Base-by-base conservation (phyloP, 2,329 filamentous ascomycete genomes). In the Diaporthe citriasiana region DNA sequence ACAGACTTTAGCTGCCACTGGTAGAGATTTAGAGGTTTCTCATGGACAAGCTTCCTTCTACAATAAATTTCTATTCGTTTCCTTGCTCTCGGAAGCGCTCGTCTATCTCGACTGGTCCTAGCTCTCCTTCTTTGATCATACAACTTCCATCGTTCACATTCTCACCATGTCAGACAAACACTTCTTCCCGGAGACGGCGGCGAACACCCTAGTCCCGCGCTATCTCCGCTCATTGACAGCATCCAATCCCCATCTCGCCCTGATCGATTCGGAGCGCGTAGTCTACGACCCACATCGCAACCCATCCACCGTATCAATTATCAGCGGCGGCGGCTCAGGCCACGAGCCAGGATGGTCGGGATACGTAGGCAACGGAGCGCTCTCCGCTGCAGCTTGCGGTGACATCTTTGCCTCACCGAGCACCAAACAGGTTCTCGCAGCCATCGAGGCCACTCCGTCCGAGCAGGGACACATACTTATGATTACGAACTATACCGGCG, bases 401-500 rank as follows among this genome's bases (percentile, higher is more conserved):
- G 93, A 92, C 0, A 94, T 95, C 77, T 95, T 95, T 79, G 93
- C 93, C 1, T 93, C 90, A 2, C 93, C 93, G 0, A 90, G 88
- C n/a, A 92, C 93, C 0, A 91, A 93, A 80, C 93, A 95, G 80
- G 89, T 95, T 71, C 86, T 92, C 60, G 85, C 88, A 78, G 92
- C 90, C 68, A 89, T 93, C 25, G 86, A 91, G 77, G 86, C 90
- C 66, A 89, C 93, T 0, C 88, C 91, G 47, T 88, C 87, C 1
- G 87, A 89, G 35, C 88, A 90, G 76, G 93, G 93, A 9, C 91
- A 94, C 1, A 82, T 94, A 45, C 88, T 94, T 10, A 88, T 94
- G 27, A 91, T 94, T 12, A 94, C 93, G 88, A 95, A 95, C 79
- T 94, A 94, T 79, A 94, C 92, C 0, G 91, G 90, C 17, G 90